These are phyloP conservation scores for Saccharomycopsis javanensis DNA, from an alignment of 805 yeast genomes.

Conservation along the genomic window DNA sequence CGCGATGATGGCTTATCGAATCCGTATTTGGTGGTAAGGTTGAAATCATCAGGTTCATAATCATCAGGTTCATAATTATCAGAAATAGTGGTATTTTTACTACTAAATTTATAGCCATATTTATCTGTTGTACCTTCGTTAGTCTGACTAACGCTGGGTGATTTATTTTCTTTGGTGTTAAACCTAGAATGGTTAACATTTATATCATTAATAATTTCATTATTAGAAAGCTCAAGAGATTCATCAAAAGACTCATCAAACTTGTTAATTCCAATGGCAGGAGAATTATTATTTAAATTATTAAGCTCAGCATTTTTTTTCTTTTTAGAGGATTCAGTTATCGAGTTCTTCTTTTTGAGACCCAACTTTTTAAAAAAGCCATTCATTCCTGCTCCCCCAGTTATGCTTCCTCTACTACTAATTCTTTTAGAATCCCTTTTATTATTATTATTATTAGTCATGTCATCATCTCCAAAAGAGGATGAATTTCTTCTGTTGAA, in stretches of 20 bases:
- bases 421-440: not conserved
- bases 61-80: not conserved
- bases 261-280: not conserved
- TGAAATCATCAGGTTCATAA: not conserved
- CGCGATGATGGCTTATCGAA: not conserved
- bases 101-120: not conserved
- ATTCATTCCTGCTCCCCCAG: conserved; percentile 6
- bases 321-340: not conserved
- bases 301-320: not conserved
- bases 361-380: conserved; percentile 18
- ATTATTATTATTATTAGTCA: not conserved
- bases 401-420: conserved; percentile 11
- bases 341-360: conserved; percentile 10
- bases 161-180: not conserved
- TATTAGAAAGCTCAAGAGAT: not conserved
- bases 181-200: not conserved
- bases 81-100: not conserved
- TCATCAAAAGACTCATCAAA: not conserved
- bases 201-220: not conserved
- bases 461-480: not conserved
- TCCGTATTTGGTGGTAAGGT: not conserved
- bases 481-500: not conserved
- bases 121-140: not conserved
- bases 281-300: not conserved
- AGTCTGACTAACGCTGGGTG: not conserved